Evolutionary conservation across 2,329 filamentous ascomycete genomes (phyloP).

Genomic region (Aschersonia sp.): DNA sequence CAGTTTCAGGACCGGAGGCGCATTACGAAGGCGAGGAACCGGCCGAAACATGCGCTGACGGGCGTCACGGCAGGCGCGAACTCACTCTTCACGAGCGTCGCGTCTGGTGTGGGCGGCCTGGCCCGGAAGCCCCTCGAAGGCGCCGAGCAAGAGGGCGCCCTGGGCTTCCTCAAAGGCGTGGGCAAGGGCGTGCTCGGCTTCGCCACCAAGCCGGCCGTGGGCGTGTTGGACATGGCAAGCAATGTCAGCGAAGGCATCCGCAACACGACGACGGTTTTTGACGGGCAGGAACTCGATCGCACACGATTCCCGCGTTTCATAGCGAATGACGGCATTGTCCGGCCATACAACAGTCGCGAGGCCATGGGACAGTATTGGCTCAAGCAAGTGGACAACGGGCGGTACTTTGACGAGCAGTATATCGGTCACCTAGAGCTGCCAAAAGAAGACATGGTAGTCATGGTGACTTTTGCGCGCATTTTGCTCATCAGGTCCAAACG

Average conservation of each 20-base stretch:
- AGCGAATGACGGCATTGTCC: slow-evolving; percentile 80
- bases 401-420: slow-evolving; percentile 95
- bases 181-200: slow-evolving; percentile 88
- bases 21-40: slow-evolving; percentile 82
- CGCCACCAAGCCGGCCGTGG: slow-evolving; percentile 94
- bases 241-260: slow-evolving; percentile 95
- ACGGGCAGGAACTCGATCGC: slow-evolving; percentile 84
- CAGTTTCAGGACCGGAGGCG: slow-evolving; percentile 95
- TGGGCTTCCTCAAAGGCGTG: slow-evolving; percentile 94
- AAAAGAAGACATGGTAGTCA: slow-evolving; percentile 73
- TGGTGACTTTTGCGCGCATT: slow-evolving; percentile 79
- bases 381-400: slow-evolving; percentile 93
- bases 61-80: slow-evolving; percentile 92
- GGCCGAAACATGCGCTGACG: slow-evolving; percentile 93
- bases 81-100: slow-evolving; percentile 82
- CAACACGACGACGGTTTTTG: slow-evolving; percentile 97
- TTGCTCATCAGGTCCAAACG: slow-evolving; percentile 80
- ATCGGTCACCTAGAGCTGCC: slow-evolving; percentile 91
- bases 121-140: slow-evolving; percentile 90
- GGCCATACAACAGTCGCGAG: slow-evolving; percentile 87
- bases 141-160: slow-evolving; percentile 84
- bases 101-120: slow-evolving; percentile 84
- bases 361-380: slow-evolving; percentile 97
- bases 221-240: slow-evolving; percentile 90
- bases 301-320: slow-evolving; percentile 90